Conservation (phyloP, 768 basidiomycete species). For the Cubamyces sp. region DNA sequence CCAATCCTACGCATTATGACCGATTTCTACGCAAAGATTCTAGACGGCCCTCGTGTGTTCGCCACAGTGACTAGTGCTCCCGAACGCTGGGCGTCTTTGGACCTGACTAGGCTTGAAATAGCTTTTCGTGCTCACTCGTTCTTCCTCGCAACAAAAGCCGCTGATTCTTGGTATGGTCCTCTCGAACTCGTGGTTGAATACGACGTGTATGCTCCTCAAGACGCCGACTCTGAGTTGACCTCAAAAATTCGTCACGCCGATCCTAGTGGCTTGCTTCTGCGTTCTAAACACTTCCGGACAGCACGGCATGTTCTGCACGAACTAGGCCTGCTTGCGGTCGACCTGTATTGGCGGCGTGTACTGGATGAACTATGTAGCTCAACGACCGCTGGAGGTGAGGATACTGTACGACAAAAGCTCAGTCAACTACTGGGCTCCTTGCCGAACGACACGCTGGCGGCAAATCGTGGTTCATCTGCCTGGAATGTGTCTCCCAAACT, state of each 20-base stretch:
- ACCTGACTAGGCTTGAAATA: slow-evolving; percentile 16
- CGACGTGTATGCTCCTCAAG: slow-evolving; percentile 38
- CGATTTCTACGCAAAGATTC: slow-evolving; percentile 43
- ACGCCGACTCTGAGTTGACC: slow-evolving; percentile 47
- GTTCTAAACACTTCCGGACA: slow-evolving; percentile 49
- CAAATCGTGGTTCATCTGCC: slow-evolving; percentile 55
- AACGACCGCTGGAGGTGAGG: slow-evolving; percentile 35
- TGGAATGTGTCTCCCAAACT: slow-evolving; percentile 77
- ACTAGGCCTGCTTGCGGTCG: slow-evolving; percentile 70
- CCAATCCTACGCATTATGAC: slow-evolving; percentile 49
- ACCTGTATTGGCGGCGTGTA: slow-evolving; percentile 68
- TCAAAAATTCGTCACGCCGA: slow-evolving; percentile 52
- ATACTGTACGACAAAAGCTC: background rate
- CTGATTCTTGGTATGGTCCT: slow-evolving; percentile 3
- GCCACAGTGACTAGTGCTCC: slow-evolving; percentile 17
- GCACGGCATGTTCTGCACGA: slow-evolving; percentile 53
- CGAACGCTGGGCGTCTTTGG: slow-evolving; percentile 17
- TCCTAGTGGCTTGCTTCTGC: slow-evolving; percentile 39
- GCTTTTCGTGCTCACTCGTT: slow-evolving; percentile 14
- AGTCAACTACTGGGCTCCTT: slow-evolving; percentile 47
- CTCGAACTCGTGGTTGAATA: slow-evolving; percentile 53
- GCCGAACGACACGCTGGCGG: slow-evolving; percentile 66
- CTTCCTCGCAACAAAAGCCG: slow-evolving; percentile 10
- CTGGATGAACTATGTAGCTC: slow-evolving; percentile 44
- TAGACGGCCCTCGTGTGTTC: slow-evolving; percentile 12